Evolutionary conservation across 2,329 filamentous ascomycete species (phyloP).

Genomic region (Colletotrichum sp.): DNA sequence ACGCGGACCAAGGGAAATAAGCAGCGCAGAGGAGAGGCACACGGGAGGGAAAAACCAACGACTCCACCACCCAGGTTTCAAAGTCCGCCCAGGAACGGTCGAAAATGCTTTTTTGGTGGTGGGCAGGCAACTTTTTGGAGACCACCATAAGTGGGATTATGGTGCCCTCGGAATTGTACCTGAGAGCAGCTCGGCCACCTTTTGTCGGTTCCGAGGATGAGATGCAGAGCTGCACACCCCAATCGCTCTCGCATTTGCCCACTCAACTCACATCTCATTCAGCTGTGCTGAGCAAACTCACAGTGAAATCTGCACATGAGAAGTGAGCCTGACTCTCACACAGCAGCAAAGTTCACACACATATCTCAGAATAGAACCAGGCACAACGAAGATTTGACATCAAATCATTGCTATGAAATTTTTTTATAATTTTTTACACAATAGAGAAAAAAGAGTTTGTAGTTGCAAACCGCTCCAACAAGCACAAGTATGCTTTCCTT

Average conservation of each 20-base stretch:
- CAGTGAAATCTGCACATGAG: neutral
- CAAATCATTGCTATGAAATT: neutral
- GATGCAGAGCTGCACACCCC: neutral
- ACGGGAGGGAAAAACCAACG: neutral
- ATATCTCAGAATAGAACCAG: neutral
- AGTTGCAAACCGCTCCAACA: neutral
- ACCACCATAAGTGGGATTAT: neutral
- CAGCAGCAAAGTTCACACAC: neutral
- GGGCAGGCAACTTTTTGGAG: neutral
- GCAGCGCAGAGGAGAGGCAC: neutral
- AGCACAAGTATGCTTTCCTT: neutral
- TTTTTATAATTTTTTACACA: slow-evolving; percentile 8
- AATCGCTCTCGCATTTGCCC: neutral
- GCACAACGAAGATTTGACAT: neutral
- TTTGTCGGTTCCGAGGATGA: neutral
- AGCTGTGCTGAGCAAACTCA: neutral
- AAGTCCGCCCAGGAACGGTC: neutral
- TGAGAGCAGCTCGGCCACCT: neutral
- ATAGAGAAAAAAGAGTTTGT: slow-evolving; percentile 1
- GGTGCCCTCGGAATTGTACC: neutral
- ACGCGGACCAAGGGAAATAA: neutral
- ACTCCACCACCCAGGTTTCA: slow-evolving; percentile 15
- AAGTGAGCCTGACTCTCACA: neutral
- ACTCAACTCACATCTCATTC: neutral
- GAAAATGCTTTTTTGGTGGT: neutral